Evolutionary conservation across 176 grass and related monocot genomes (phyloP), one percentile per base, ranked within the genome.

Genomic region (Saccharum spontaneum): DNA sequence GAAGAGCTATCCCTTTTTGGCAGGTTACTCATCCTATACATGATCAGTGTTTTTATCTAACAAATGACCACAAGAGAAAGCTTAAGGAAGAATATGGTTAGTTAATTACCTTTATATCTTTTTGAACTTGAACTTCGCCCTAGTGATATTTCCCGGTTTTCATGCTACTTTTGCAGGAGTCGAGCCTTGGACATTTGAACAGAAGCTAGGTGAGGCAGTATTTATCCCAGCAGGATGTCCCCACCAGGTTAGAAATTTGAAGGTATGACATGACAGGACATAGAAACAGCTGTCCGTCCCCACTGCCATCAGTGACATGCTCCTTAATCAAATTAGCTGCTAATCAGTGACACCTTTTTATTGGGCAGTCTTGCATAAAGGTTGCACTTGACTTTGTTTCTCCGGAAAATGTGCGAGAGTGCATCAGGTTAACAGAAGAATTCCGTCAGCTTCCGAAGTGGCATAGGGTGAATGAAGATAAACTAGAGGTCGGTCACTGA

Each of bases 221-320:
- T 95, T 98, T 34, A 98, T 98, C n/a, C 96, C 93, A 43, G 96
- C 93, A 69, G 96, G 96, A 40, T 98, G 93, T 50, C 93, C 95
- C 5, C 93, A 95, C 85, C 96, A 98, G 71, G 96, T 98, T 63
- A 90, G 96, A 89, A 98, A 98, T 88, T 84, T 95, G 77, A 98
- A 98, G 93, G 96, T 98, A 88, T 37, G 78, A 8, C 72, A 88
- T 18, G 59, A 39, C 6, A 64, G n/a, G n/a, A 62, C 23, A 62
- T 26, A 26, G 9, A 62, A 62, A 62, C 10, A 26, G 57, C 22
- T 23, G 8, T 60, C 9, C n/a, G 0, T 60, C 59, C 59, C n/a
- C 59, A 62, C n/a, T 26, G 10, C 4, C 59, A 26, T 26, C 59
- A 62, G n/a, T 62, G 23, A 26, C n/a, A 26, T 62, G n/a, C 59